These are phyloP conservation scores for Spathaspora gorwiae DNA, from an alignment of 805 yeast species.

Conservation along the genomic window DNA sequence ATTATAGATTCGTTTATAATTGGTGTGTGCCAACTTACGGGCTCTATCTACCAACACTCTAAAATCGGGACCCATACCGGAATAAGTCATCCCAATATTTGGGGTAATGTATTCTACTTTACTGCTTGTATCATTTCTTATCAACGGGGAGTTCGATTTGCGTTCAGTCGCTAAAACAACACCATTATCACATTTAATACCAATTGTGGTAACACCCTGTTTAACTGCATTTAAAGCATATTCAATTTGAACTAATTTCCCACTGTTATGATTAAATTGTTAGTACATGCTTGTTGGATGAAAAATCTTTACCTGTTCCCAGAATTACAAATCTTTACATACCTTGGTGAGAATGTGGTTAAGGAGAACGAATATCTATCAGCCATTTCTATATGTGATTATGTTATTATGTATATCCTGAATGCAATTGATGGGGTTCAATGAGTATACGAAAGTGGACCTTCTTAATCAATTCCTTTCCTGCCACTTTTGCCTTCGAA, in stretches of 20 bases:
- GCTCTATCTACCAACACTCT: conserved; percentile 92
- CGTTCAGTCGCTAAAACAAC: conserved; percentile 95
- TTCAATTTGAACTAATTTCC: conserved; percentile 95
- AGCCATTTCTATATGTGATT: conserved; percentile 55
- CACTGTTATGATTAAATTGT: conserved; percentile 43
- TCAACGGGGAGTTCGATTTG: conserved; percentile 74
- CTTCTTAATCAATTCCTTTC: too few relatives aligned
- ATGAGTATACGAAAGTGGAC: too few relatives aligned
- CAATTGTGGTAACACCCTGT: conserved; percentile 95
- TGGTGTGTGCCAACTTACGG: conserved; percentile 86
- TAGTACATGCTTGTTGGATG: conserved; percentile 5
- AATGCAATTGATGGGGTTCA: too few relatives aligned
- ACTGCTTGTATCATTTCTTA: conserved; percentile 67
- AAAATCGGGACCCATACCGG: conserved; percentile 99
- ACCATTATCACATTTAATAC: conserved; percentile 91
- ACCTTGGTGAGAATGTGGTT: conserved; percentile 96
- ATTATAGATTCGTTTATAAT: conserved; percentile 88
- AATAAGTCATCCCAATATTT: conserved; percentile 91
- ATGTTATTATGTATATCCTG: background rate
- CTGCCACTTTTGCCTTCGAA: too few relatives aligned
- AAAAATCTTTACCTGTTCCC: background rate
- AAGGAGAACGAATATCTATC: conserved; percentile 97
- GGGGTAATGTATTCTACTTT: conserved; percentile 87
- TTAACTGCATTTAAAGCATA: conserved; percentile 96
- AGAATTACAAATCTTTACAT: conserved; percentile 24